Base-by-base conservation (phyloP, 306 rosid genomes). In the Sesbania bispinosa region DNA sequence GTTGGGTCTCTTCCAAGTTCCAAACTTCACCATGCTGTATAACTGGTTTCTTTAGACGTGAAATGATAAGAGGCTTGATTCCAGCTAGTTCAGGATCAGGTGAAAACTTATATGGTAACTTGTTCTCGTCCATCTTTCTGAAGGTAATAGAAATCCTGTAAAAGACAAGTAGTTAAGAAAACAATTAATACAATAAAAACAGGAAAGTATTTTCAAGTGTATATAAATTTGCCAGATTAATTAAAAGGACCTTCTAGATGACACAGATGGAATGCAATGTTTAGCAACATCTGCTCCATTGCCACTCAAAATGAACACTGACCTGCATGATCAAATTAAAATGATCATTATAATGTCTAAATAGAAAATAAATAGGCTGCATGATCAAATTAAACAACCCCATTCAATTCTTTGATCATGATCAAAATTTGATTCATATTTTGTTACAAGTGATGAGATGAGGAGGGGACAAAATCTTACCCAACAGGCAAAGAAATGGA, bases 131-230 rank as follows among this genome's bases (percentile, higher is more conserved):
- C 86, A 83, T 83, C 85, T 82, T 89, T 45, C 96, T 82, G 58
- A 87, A 85, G 8, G 96, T 81, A 53, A 89, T 87, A 10, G 86
- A 89, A 59, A 87, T 89, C 81, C 92, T 89, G 84, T 46, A 68
- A 43, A 72, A 51, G 26, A 20, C 20, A 46, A 45, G 38, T 18
- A 29, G 15, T 21, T 36, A 16, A 70, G 52, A 53, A 73, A 33
- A 18, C 18, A 27, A 14, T n/a, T n/a, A n/a, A n/a, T 51, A 13
- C 18, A 47, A 10, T 20, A 4, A 16, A n/a, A 4, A 68, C 2
- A 10, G 6, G 15, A 32, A 27, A 57, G 3, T 16, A 33, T 6
- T 27, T 27, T 27, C 35, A 75, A 21, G 8, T 29, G 14, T 30
- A 38, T 15, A 10, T 9, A 16, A 45, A 42, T 13, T 79, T 35